phyloP scores from a whole-genome alignment of 1,284 basidiomycete genomes.

The Phellinidium pouzarii region DNA sequence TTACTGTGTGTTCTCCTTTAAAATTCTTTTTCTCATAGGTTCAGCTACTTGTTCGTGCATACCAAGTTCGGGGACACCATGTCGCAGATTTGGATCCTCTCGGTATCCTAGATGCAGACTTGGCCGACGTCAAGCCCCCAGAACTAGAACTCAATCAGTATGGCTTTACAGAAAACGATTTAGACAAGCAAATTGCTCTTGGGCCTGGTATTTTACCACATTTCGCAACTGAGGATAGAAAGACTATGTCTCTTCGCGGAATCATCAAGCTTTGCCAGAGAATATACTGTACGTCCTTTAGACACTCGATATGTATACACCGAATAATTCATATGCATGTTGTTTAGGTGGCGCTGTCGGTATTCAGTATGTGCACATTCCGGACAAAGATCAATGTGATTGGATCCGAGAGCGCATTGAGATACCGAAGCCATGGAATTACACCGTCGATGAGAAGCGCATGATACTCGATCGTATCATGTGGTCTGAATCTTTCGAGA shows the following conservation, averaged over 20 bases:
- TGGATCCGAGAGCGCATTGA: constrained; percentile 98
- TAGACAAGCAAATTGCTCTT: constrained; percentile 91
- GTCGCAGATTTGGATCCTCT: constrained; percentile 94
- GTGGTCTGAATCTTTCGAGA: constrained; percentile 99
- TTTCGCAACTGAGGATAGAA: constrained; percentile 80
- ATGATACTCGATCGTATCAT: constrained; percentile 99
- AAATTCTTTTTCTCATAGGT: constrained; percentile 44
- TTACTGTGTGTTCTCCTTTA: constrained; percentile 9
- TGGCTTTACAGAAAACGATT: constrained; percentile 90
- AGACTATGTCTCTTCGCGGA: constrained; percentile 85
- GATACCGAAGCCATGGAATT: constrained; percentile 97
- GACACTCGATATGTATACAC: constrained; percentile 8
- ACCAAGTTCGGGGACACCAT: constrained; percentile 98
- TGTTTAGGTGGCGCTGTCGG: constrained; percentile 87
- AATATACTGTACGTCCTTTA: constrained; percentile 80
- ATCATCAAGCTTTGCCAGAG: constrained; percentile 90
- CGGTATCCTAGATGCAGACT: constrained; percentile 86
- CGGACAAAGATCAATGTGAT: constrained; percentile 97
- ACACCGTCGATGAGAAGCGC: constrained; percentile 95
- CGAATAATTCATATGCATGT: constrained; percentile 6
- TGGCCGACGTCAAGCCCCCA: constrained; percentile 69
- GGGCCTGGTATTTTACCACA: constrained; percentile 96
- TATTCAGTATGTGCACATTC: constrained; percentile 97
- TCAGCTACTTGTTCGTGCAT: constrained; percentile 94
- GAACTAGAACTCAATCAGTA: constrained; percentile 91